Evolutionary conservation across 2,329 filamentous ascomycete species (phyloP).

Genomic region (Colletotrichum zoysiae): DNA sequence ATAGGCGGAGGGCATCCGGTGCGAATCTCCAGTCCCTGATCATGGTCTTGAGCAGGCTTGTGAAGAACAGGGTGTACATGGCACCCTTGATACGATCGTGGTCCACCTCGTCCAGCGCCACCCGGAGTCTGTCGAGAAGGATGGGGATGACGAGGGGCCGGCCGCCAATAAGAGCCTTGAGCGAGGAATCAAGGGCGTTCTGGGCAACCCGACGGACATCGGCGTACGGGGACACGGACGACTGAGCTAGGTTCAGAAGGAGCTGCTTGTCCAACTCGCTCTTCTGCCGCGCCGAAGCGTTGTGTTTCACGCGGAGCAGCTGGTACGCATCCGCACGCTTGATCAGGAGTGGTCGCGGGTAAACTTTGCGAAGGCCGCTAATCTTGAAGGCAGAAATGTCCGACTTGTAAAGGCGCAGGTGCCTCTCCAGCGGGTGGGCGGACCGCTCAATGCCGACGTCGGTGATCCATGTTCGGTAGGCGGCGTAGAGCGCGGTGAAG

Average conservation of each 20-base stretch:
- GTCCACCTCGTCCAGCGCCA: conserved; percentile 83
- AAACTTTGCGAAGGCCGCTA: conserved; percentile 90
- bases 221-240: conserved; percentile 90
- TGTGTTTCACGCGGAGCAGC: conserved; percentile 92
- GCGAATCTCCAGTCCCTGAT: conserved; percentile 95
- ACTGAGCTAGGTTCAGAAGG: conserved; percentile 88
- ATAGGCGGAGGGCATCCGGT: conserved; percentile 87
- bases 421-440: conserved; percentile 90
- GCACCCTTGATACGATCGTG: conserved; percentile 94
- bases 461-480: conserved; percentile 96
- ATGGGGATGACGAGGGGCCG: conserved; percentile 90
- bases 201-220: conserved; percentile 97
- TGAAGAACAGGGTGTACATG: conserved; percentile 90
- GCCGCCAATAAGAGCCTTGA: conserved; percentile 91
- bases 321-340: conserved; percentile 96
- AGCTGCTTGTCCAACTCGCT: conserved; percentile 90
- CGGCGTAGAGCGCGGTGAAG: conserved; percentile 92
- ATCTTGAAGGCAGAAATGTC: conserved; percentile 96
- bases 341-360: conserved; percentile 91
- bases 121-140: conserved; percentile 82
- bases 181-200: conserved; percentile 89
- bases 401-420: conserved; percentile 84
- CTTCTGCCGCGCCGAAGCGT: conserved; percentile 87
- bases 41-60: conserved; percentile 88
- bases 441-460: conserved; percentile 97